Conservation (phyloP, 1,284 basidiomycete species). For the Tylopilus orsonianus region DNA sequence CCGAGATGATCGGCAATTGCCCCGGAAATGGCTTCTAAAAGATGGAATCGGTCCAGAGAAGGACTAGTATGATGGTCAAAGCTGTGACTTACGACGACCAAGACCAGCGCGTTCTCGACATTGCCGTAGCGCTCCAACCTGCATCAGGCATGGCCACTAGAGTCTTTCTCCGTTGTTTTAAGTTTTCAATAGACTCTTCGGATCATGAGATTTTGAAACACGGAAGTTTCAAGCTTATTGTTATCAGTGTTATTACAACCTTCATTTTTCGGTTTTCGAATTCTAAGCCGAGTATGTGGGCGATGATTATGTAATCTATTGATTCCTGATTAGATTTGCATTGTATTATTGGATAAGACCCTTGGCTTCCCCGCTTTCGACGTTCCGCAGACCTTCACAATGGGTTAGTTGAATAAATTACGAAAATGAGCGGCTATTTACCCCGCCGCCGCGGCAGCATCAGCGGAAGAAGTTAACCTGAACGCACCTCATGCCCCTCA, state of each 20-base stretch:
- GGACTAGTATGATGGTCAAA: neutral
- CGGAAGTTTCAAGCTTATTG: constrained; percentile 30
- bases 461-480: constrained; percentile 52
- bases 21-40: constrained; percentile 13
- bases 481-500: constrained; percentile 59
- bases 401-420: constrained; percentile 25
- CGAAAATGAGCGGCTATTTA: constrained; percentile 14
- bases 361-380: constrained; percentile 2
- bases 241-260: constrained; percentile 8
- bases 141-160: neutral
- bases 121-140: constrained; percentile 17
- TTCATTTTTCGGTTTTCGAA: constrained; percentile 8
- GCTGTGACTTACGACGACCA: neutral
- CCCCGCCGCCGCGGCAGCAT: constrained; percentile 42
- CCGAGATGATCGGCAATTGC: constrained; percentile 8
- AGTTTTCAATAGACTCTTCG: constrained; percentile 13
- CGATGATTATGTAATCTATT: constrained; percentile 22
- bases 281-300: constrained; percentile 3
- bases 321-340: constrained; percentile 26
- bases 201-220: constrained; percentile 32
- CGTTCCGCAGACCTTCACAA: constrained; percentile 13
- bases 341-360: too few relatives aligned
- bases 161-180: constrained; percentile 5
- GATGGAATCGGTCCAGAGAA: constrained; percentile 16
- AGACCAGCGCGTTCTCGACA: constrained; percentile 17